These are phyloP conservation scores for Paracamarosporium sp. DNA, from an alignment of 2,329 filamentous ascomycete genomes.

Conservation along the genomic window DNA sequence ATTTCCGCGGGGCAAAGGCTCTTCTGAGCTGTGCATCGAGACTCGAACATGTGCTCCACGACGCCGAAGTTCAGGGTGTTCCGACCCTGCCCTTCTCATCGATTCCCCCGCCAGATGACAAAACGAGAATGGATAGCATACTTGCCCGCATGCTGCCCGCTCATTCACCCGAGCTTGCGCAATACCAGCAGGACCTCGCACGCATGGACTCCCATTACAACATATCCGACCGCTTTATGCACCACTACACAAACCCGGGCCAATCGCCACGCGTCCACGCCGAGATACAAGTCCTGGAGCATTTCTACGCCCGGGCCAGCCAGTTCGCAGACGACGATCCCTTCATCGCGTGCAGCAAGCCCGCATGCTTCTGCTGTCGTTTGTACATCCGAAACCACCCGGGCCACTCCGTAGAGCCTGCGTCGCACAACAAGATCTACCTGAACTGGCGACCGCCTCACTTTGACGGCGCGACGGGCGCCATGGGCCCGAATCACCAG, in stretches of 20 bases:
- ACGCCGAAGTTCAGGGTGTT: conserved; percentile 28
- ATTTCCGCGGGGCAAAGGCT: conserved; percentile 47
- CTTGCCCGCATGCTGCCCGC: conserved; percentile 32
- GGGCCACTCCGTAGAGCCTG: conserved; percentile 16
- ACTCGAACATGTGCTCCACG: conserved; percentile 43
- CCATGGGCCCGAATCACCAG: conserved; percentile 2
- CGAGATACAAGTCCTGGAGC: conserved; percentile 57
- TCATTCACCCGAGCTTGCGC: conserved; percentile 20
- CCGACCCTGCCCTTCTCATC: conserved; percentile 18
- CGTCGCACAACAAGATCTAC: conserved; percentile 51
- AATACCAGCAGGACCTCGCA: conserved; percentile 16
- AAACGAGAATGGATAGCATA: conserved; percentile 12
- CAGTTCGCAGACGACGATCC: conserved; percentile 49
- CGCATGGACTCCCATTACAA: conserved; percentile 38
- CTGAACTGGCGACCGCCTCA: conserved; percentile 50
- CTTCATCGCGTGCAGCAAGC: conserved; percentile 61
- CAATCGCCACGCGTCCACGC: conserved; percentile 50
- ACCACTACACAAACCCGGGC: conserved; percentile 29
- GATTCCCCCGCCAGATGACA: conserved; percentile 20
- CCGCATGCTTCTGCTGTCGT: conserved; percentile 58
- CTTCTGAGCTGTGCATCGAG: conserved; percentile 45
- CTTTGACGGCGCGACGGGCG: background rate
- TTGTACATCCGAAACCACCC: conserved; percentile 55
- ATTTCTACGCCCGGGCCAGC: conserved; percentile 47
- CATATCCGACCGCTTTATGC: conserved; percentile 28